Evolutionary conservation across 257 asterid genomes (phyloP).

Genomic region (Echium plantagineum): DNA sequence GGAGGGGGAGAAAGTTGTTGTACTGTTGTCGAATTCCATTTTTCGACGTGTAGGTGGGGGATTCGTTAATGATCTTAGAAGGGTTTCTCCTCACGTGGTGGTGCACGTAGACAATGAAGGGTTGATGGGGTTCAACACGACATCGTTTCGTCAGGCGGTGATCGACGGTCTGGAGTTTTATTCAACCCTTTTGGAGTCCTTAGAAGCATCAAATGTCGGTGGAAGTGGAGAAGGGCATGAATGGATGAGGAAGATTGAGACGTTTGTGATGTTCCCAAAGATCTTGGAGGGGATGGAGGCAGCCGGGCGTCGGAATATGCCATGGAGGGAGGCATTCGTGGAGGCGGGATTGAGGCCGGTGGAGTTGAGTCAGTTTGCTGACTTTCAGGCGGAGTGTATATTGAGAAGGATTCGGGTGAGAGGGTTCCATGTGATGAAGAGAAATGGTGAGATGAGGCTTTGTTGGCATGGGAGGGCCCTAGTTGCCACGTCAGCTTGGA

Average conservation of each 20-base stretch:
- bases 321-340: conserved; percentile 73
- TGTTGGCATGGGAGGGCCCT: conserved; percentile 92
- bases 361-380: conserved; percentile 63
- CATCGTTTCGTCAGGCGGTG: conserved; percentile 65
- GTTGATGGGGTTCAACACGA: conserved; percentile 35
- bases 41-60: conserved; percentile 63
- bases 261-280: conserved; percentile 61
- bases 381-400: conserved; percentile 78
- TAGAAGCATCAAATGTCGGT: conserved; percentile 55
- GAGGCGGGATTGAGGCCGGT: conserved; percentile 77
- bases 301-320: conserved; percentile 43
- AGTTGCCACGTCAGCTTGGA: conserved; percentile 92
- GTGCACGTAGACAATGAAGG: conserved; percentile 81
- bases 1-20: conserved; percentile 69
- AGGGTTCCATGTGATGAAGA: conserved; percentile 81
- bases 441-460: conserved; percentile 89
- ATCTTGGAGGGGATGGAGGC: conserved; percentile 54
- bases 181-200: conserved; percentile 65
- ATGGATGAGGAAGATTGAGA: conserved; percentile 61
- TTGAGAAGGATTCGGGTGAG: conserved; percentile 55
- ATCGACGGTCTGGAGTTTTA: conserved; percentile 78
- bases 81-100: conserved; percentile 64
- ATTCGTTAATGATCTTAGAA: conserved; percentile 66
- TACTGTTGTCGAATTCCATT: conserved; percentile 55
- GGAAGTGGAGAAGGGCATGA: conserved; percentile 29